Conservation (phyloP, 305 asterid genomes). For the Fraxinus paxiana region DNA sequence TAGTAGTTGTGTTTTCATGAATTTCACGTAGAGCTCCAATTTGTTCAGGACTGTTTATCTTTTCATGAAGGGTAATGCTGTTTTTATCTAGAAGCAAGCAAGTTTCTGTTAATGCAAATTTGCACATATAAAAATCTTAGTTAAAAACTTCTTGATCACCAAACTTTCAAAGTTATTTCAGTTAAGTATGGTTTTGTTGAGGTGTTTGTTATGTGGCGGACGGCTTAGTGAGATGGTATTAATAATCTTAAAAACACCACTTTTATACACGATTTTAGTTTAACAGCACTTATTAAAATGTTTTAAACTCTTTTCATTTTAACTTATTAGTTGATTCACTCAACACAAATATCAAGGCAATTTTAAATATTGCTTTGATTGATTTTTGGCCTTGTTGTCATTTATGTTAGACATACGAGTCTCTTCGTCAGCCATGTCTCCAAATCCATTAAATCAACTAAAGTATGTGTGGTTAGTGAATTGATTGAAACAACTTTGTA, state of each 20-base stretch:
- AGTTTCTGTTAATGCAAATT: not conserved
- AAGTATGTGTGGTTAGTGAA: not conserved
- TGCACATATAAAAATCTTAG: not conserved
- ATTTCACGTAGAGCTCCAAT: conserved; percentile 5
- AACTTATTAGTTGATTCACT: not conserved
- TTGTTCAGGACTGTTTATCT: conserved; percentile 8
- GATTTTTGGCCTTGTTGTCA: not conserved
- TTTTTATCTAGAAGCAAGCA: not conserved
- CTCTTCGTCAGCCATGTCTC: not conserved
- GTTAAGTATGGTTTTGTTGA: not conserved
- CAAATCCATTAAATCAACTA: not conserved
- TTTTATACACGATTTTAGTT: not conserved
- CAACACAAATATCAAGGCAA: not conserved
- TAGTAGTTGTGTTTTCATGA: not conserved
- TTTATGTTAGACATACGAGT: not conserved
- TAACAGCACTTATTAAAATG: not conserved
- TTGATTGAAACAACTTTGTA: not conserved
- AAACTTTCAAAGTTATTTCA: not conserved
- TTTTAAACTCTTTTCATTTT: not conserved
- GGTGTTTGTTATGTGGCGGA: not conserved
- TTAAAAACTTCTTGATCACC: not conserved
- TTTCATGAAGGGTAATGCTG: not conserved
- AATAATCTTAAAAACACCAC: not conserved
- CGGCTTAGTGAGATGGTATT: not conserved
- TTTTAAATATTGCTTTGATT: not conserved